These are phyloP conservation scores for Scheffersomyces ergatensis DNA, from an alignment of 805 yeast species.

Conservation along the genomic window DNA sequence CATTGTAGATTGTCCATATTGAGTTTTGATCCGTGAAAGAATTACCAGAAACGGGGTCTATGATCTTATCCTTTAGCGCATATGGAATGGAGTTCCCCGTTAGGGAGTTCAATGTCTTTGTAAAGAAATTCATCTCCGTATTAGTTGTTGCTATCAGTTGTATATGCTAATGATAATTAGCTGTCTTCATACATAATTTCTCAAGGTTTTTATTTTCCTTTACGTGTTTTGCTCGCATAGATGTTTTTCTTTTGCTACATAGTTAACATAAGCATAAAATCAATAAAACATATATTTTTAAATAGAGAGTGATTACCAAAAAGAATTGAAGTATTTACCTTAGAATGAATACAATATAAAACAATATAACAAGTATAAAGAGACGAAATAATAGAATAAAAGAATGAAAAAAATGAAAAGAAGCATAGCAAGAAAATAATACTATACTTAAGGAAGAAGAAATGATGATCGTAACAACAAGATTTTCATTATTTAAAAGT, in stretches of 20 bases:
- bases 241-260: too few species aligned
- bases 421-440: too few species aligned
- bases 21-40: slow-evolving; percentile 24
- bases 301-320: background rate
- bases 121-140: slow-evolving; percentile 68
- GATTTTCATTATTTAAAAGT: too few species aligned
- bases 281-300: too few species aligned
- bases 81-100: slow-evolving; percentile 62
- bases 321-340: background rate
- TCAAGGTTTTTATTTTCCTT: too few species aligned
- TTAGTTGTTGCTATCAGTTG: too few species aligned
- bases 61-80: slow-evolving; percentile 44
- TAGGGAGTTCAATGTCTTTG: slow-evolving; percentile 57
- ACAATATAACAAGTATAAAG: background rate
- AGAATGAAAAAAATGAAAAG: background rate
- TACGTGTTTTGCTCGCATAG: too few species aligned
- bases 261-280: too few species aligned
- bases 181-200: too few species aligned
- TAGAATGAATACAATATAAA: background rate
- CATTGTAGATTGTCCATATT: slow-evolving; percentile 67
- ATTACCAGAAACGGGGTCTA: slow-evolving; percentile 19
- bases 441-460: background rate
- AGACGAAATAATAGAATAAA: background rate
- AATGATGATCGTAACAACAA: too few species aligned
- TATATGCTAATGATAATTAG: too few species aligned